A percentile compares a stretch with the other conserved stretches of the same genome.
These are phyloP conservation scores for Rhododendron simsii DNA, from an alignment of 148 eudicot genomes.

Conservation along the genomic window DNA sequence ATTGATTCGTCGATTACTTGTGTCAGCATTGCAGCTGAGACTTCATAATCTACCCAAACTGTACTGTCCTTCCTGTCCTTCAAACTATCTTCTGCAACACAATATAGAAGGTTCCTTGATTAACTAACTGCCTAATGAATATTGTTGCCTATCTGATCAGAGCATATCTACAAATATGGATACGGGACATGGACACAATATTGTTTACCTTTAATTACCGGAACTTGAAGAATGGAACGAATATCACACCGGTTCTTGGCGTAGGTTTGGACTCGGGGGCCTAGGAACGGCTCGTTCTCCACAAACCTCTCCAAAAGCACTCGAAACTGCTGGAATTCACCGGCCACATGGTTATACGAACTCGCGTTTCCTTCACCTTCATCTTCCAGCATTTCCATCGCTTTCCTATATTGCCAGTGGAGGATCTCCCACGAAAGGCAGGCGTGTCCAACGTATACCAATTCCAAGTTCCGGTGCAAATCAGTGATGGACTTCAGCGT, in stretches of 20 bases:
- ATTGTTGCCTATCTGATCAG: not conserved
- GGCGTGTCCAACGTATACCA: slow-evolving; percentile 69
- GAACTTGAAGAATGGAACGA: slow-evolving; percentile 64
- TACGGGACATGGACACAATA: not conserved
- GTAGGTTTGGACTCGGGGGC: slow-evolving; percentile 62
- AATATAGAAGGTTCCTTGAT: not conserved
- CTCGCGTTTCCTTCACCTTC: slow-evolving; percentile 36
- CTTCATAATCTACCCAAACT: slow-evolving; percentile 30
- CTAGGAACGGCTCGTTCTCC: slow-evolving; percentile 80
- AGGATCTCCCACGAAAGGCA: slow-evolving; percentile 94
- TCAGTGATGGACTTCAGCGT: slow-evolving; percentile 44
- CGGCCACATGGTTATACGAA: slow-evolving; percentile 57
- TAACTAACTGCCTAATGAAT: not conserved
- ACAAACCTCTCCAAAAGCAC: slow-evolving; percentile 71
- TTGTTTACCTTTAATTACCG: slow-evolving; percentile 64
- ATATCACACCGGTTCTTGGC: slow-evolving; percentile 47
- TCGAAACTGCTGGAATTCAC: slow-evolving; percentile 76
- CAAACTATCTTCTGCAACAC: slow-evolving; percentile 54
- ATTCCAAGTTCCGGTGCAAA: slow-evolving; percentile 57
- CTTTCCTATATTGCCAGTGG: slow-evolving; percentile 62
- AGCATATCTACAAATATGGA: not conserved
- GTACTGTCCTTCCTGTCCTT: slow-evolving; percentile 33
- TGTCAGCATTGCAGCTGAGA: slow-evolving; percentile 43
- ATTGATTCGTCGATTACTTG: slow-evolving; percentile 61
- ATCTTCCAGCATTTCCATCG: slow-evolving; percentile 40